Percentiles rank a stretch among this genome's conserved stretches.
Evolutionary conservation across 768 basidiomycete genomes (phyloP).

Genomic region (Cubamyces lactineus): DNA sequence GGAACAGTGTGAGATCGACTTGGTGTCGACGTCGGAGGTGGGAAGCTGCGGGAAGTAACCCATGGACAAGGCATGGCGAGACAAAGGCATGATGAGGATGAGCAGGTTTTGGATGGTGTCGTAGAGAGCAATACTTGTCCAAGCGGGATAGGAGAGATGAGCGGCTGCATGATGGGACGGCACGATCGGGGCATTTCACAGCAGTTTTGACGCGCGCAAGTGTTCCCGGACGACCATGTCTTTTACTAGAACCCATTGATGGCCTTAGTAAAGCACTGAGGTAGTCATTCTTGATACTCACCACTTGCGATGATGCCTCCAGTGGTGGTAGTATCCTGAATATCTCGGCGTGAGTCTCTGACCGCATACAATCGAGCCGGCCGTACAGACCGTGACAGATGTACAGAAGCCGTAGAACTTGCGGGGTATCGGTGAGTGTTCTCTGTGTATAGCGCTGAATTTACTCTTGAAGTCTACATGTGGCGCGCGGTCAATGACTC

Average conservation of each 20-base stretch:
- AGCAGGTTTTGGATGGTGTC: neutral
- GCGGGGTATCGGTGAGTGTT: slow-evolving; percentile 72
- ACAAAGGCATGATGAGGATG: too few relatives aligned
- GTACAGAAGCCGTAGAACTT: slow-evolving; percentile 82
- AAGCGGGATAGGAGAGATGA: neutral
- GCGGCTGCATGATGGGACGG: neutral
- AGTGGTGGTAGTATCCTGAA: slow-evolving; percentile 69
- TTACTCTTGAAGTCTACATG: slow-evolving; percentile 64
- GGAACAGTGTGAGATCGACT: neutral
- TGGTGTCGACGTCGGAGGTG: neutral
- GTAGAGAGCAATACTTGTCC: neutral
- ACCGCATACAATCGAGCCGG: neutral
- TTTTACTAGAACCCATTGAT: slow-evolving; percentile 49
- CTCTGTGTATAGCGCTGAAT: slow-evolving; percentile 75
- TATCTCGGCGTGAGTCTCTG: neutral
- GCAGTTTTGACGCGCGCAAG: slow-evolving; percentile 70
- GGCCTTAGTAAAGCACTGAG: neutral
- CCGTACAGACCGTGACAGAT: slow-evolving; percentile 61
- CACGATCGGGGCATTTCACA: slow-evolving; percentile 40
- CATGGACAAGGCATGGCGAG: too few relatives aligned
- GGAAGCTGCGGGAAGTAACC: neutral
- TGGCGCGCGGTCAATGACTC: neutral
- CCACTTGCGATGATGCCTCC: slow-evolving; percentile 78
- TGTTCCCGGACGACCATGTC: slow-evolving; percentile 85
- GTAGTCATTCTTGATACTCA: slow-evolving; percentile 37